Conservation (phyloP, 2,329 filamentous ascomycete species). For the Colletotrichum zoysiae region DNA sequence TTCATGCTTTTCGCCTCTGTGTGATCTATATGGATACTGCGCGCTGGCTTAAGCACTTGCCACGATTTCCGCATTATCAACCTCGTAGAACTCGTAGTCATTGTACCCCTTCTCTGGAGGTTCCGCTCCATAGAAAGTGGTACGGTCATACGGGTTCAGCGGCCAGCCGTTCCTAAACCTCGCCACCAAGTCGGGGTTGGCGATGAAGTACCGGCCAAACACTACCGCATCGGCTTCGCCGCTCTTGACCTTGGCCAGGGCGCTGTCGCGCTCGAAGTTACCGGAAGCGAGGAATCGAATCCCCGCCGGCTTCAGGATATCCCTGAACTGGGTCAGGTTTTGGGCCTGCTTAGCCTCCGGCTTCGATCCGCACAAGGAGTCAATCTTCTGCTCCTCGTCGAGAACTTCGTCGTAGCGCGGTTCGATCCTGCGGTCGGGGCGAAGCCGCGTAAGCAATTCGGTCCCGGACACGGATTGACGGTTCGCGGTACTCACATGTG, state of each 20-base stretch:
- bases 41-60: neutral
- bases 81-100: constrained; percentile 53
- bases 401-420: constrained; percentile 61
- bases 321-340: constrained; percentile 55
- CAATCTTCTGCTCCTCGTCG: constrained; percentile 58
- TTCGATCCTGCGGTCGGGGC: constrained; percentile 52
- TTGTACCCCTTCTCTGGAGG: constrained; percentile 49
- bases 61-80: constrained; percentile 25
- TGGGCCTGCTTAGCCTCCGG: constrained; percentile 46
- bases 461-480: rapidly evolving
- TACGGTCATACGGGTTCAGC: constrained; percentile 45
- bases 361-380: constrained; percentile 50
- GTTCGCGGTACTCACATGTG: constrained; percentile 55
- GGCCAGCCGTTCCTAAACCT: constrained; percentile 44
- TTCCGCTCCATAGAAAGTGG: constrained; percentile 50
- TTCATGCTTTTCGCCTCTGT: neutral
- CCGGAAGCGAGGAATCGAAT: constrained; percentile 64
- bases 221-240: constrained; percentile 48
- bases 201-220: constrained; percentile 48
- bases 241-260: constrained; percentile 56
- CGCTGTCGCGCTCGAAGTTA: constrained; percentile 55
- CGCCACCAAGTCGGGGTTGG: constrained; percentile 49
- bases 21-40: neutral
- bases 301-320: constrained; percentile 53
- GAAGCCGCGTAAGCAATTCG: neutral